phyloP scores from a whole-genome alignment of 2,329 filamentous ascomycete species.

The Cladosporium sp. region DNA sequence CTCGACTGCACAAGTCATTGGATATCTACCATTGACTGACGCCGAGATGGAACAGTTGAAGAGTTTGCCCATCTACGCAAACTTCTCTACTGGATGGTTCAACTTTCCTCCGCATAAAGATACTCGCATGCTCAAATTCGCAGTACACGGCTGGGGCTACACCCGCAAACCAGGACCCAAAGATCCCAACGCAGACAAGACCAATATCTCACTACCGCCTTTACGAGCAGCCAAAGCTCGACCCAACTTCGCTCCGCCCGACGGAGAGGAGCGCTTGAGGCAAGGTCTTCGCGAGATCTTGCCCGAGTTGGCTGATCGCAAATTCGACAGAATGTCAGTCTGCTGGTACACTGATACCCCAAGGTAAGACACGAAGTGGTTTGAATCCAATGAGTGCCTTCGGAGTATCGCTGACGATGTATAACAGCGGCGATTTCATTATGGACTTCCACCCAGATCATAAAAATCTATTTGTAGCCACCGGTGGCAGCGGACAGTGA shows the following conservation, averaged over 20 bases:
- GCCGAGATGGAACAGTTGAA: conserved; percentile 63
- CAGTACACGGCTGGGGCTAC: conserved; percentile 42
- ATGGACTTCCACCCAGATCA: conserved; percentile 44
- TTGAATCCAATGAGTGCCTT: neutral
- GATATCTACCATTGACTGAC: conserved; percentile 66
- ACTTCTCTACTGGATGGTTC: conserved; percentile 65
- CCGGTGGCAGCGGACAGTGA: conserved; percentile 53
- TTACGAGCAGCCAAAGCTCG: conserved; percentile 1
- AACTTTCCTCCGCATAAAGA: conserved; percentile 57
- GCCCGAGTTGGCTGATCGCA: conserved; percentile 25
- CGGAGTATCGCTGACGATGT: neutral
- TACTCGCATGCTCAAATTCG: conserved; percentile 43
- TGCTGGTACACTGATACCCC: conserved; percentile 53
- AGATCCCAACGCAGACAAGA: neutral
- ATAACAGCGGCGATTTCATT: conserved; percentile 45
- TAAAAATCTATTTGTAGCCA: conserved; percentile 50
- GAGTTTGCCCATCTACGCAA: conserved; percentile 64
- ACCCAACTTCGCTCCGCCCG: conserved; percentile 4
- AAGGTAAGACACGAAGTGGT: neutral
- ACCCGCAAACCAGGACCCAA: conserved; percentile 38
- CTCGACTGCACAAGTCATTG: conserved; percentile 73
- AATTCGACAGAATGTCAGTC: conserved; percentile 39
- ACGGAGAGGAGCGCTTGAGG: conserved; percentile 7
- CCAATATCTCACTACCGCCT: conserved; percentile 2
- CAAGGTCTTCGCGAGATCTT: conserved; percentile 7